A percentile compares a stretch with the other conserved stretches of the same genome.
These are phyloP conservation scores for Colletotrichum sp. DNA, from an alignment of 2,329 filamentous ascomycete species.

Conservation along the genomic window DNA sequence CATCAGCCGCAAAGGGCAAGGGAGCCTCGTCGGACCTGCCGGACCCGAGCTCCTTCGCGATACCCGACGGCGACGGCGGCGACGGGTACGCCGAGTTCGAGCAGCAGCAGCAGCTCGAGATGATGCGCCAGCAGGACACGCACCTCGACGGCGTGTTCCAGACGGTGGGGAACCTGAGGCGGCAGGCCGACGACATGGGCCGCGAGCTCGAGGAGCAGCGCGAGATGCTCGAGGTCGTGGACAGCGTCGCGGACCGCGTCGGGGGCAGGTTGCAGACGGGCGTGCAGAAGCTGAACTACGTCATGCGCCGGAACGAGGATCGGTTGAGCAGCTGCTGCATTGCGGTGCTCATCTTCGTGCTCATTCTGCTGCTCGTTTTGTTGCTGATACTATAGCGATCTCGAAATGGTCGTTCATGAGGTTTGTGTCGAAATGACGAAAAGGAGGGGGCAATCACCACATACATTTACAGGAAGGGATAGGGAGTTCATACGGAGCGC, in stretches of 20 bases:
- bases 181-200: conserved; percentile 95
- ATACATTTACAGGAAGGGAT: not conserved
- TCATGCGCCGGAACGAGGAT: conserved; percentile 93
- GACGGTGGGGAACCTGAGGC: conserved; percentile 87
- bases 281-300: conserved; percentile 82
- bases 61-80: conserved; percentile 60
- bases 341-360: conserved; percentile 81
- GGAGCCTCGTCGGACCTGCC: conserved; percentile 49
- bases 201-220: conserved; percentile 94
- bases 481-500: conserved; percentile 15
- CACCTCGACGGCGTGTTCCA: conserved; percentile 91
- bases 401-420: not conserved
- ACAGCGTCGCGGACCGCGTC: conserved; percentile 84
- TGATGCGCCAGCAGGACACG: conserved; percentile 95
- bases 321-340: conserved; percentile 89
- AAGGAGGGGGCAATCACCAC: not conserved
- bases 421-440: not conserved
- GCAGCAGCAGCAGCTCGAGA: conserved; percentile 86
- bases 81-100: conserved; percentile 80
- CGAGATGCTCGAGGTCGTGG: conserved; percentile 86
- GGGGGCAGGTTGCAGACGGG: conserved; percentile 85
- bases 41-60: conserved; percentile 61
- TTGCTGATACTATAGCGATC: conserved; percentile 63
- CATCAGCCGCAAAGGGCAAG: conserved; percentile 33
- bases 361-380: conserved; percentile 86